Evolutionary conservation across 2,329 filamentous ascomycete genomes (phyloP).

Genomic region (Colletotrichum ledebouriae): DNA sequence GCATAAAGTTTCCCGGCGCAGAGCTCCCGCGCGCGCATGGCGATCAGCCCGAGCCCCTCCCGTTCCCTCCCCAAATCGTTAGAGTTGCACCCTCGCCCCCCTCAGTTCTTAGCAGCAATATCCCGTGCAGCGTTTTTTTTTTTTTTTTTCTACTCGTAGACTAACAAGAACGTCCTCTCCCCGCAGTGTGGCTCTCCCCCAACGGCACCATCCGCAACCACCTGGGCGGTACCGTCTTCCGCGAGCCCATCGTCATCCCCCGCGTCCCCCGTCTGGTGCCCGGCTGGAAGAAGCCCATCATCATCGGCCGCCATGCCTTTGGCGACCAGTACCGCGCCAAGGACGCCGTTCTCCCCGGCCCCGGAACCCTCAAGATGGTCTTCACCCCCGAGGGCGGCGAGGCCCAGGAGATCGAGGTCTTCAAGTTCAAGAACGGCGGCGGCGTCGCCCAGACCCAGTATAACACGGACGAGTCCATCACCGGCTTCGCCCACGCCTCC

Average conservation of each 20-base stretch:
- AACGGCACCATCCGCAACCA: slow-evolving; percentile 88
- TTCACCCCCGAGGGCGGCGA: slow-evolving; percentile 88
- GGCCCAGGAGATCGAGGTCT: slow-evolving; percentile 90
- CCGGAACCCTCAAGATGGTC: slow-evolving; percentile 93
- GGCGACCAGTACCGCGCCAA: slow-evolving; percentile 99
- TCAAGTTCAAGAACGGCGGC: slow-evolving; percentile 84
- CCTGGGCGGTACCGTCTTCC: slow-evolving; percentile 95
- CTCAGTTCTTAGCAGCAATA: neutral
- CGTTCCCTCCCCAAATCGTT: slow-evolving; percentile 8
- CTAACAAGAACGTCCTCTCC: slow-evolving; percentile 29
- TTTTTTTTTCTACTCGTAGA: neutral
- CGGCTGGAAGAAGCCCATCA: slow-evolving; percentile 99
- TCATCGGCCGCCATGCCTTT: slow-evolving; percentile 98
- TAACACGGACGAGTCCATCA: slow-evolving; percentile 97
- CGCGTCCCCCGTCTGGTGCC: slow-evolving; percentile 93
- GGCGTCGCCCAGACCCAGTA: slow-evolving; percentile 96
- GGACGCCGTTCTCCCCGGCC: slow-evolving; percentile 85
- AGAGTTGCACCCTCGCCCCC: slow-evolving; percentile 7
- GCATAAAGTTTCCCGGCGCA: slow-evolving; percentile 25
- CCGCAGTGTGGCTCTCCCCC: slow-evolving; percentile 93
- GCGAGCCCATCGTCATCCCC: slow-evolving; percentile 97
- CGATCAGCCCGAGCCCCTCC: slow-evolving; percentile 27
- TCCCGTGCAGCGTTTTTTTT: neutral
- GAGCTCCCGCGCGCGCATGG: slow-evolving; percentile 6
- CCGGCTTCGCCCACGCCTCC: slow-evolving; percentile 92